Percentiles rank a stretch among this genome's conserved stretches.
Conservation (phyloP, 2,329 filamentous ascomycete genomes). For the Colletotrichum spaethianum region DNA sequence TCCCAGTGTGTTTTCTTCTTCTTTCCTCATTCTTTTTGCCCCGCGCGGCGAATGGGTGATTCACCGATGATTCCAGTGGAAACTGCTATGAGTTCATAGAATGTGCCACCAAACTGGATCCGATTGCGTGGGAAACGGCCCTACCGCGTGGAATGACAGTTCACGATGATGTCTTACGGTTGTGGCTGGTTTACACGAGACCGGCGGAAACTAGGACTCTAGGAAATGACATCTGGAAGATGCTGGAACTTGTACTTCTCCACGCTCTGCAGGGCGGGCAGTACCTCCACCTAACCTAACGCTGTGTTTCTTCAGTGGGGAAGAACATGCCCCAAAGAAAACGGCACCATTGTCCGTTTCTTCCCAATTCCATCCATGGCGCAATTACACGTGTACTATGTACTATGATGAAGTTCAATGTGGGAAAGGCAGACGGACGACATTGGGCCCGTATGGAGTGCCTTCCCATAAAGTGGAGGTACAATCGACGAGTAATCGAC, state of each 20-base stretch:
- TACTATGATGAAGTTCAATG: background rate
- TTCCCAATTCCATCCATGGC: constrained; percentile 2
- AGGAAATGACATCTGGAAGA: constrained; percentile 21
- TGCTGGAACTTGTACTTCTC: constrained; percentile 28
- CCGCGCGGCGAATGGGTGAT: background rate
- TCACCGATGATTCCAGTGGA: background rate
- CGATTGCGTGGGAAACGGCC: background rate
- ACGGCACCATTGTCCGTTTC: constrained; percentile 6
- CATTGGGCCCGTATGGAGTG: constrained; percentile 16
- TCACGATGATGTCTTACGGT: constrained; percentile 22
- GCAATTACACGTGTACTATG: too few relatives aligned
- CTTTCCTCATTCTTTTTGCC: background rate
- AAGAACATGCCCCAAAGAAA: background rate
- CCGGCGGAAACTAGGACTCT: background rate
- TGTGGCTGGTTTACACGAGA: background rate
- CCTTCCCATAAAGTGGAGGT: constrained; percentile 16
- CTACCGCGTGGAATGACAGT: constrained; percentile 1
- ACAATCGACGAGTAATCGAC: constrained; percentile 37
- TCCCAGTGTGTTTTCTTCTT: background rate
- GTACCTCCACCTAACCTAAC: constrained; percentile 17
- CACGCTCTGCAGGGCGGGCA: background rate
- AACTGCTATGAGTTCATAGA: background rate
- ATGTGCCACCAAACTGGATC: constrained; percentile 1
- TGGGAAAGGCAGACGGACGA: background rate
- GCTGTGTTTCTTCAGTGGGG: constrained; percentile 16